phyloP scores from a whole-genome alignment of 1,284 basidiomycete species.

The Fomitopsis palustris region DNA sequence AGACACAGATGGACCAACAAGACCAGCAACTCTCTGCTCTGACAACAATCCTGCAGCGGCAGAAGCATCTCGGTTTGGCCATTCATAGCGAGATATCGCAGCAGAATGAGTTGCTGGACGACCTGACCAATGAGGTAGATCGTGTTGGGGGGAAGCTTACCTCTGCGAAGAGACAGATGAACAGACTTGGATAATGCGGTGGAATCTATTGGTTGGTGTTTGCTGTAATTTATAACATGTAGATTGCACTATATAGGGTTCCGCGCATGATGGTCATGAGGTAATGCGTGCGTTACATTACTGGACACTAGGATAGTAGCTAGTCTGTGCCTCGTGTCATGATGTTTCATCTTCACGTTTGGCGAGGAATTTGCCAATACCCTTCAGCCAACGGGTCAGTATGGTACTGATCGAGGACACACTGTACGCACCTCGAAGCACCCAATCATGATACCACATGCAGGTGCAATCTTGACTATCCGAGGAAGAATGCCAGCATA shows the following conservation, averaged over 20 bases:
- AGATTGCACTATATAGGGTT: slow-evolving; percentile 15
- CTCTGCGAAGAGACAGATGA: slow-evolving; percentile 79
- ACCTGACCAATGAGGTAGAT: slow-evolving; percentile 73
- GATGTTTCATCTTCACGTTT: slow-evolving; percentile 22
- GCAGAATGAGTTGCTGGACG: slow-evolving; percentile 88
- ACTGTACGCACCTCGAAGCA: slow-evolving; percentile 78
- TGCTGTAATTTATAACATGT: neutral
- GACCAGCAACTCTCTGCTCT: slow-evolving; percentile 80
- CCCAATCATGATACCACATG: slow-evolving; percentile 97
- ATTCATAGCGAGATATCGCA: slow-evolving; percentile 81
- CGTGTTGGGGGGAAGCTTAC: slow-evolving; percentile 73
- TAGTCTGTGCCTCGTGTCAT: slow-evolving; percentile 15
- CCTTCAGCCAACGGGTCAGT: slow-evolving; percentile 32
- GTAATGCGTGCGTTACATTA: slow-evolving; percentile 18
- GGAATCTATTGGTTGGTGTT: neutral
- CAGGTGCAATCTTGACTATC: slow-evolving; percentile 96
- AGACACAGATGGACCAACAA: slow-evolving; percentile 78
- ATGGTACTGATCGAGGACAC: neutral
- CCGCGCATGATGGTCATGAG: slow-evolving; percentile 20
- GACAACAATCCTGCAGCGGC: slow-evolving; percentile 80
- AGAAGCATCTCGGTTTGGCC: slow-evolving; percentile 84
- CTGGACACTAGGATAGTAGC: slow-evolving; percentile 13
- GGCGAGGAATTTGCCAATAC: slow-evolving; percentile 48
- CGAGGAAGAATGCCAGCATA: slow-evolving; percentile 88
- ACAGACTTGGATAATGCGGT: slow-evolving; percentile 53